Evolutionary conservation across 345 rosid genomes (phyloP).

Genomic region (Hypericum androsaemum): DNA sequence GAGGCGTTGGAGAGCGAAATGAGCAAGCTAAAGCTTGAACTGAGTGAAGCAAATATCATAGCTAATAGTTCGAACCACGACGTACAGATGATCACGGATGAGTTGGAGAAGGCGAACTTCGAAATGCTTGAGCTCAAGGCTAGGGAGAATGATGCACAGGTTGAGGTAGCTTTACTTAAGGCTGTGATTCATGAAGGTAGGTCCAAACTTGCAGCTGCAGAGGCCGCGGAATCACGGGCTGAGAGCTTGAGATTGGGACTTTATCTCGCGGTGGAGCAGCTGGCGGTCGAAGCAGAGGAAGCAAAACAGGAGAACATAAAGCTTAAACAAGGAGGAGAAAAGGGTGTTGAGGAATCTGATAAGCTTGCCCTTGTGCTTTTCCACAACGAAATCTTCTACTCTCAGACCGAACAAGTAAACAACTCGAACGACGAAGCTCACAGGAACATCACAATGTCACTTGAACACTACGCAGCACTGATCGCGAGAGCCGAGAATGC

Average conservation of each 20-base stretch:
- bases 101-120: constrained; percentile 12
- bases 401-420: neutral
- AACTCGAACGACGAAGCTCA: neutral
- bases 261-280: constrained; percentile 30
- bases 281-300: constrained; percentile 26
- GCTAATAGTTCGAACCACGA: constrained; percentile 9
- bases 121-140: constrained; percentile 21
- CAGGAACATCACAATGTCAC: constrained; percentile 15
- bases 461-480: constrained; percentile 26
- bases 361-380: constrained; percentile 1
- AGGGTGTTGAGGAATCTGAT: constrained; percentile 13
- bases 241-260: constrained; percentile 19
- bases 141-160: constrained; percentile 28
- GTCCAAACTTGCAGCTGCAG: constrained; percentile 25
- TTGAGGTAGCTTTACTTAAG: constrained; percentile 28
- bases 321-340: constrained; percentile 17
- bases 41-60: constrained; percentile 19
- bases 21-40: constrained; percentile 16
- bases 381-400: constrained; percentile 1
- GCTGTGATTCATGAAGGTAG: constrained; percentile 27
- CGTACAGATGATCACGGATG: constrained; percentile 16
- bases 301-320: constrained; percentile 20
- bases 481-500: constrained; percentile 17
- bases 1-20: constrained; percentile 26
- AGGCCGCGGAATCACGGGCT: constrained; percentile 32